A percentile compares a stretch with the other conserved stretches of the same genome.
Conservation (phyloP, 495 filamentous ascomycete genomes). For the Penicillium macrosclerotiorum region DNA sequence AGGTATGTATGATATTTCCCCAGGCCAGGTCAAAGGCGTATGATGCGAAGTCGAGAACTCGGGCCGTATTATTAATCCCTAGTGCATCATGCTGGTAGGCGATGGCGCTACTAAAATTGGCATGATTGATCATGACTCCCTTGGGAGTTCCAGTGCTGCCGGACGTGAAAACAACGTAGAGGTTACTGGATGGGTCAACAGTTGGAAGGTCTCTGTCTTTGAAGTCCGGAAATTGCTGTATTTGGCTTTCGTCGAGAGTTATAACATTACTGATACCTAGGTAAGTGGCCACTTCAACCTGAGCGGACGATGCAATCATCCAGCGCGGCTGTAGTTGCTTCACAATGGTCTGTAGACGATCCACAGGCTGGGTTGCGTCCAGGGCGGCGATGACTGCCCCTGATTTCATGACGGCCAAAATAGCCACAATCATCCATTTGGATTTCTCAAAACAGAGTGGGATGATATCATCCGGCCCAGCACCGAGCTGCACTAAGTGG, state of each 20-base stretch:
- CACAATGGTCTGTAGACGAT: constrained; percentile 8
- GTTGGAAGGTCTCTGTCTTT: not conserved
- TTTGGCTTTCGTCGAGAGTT: not conserved
- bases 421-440: constrained; percentile 2
- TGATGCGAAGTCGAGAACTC: constrained; percentile 18
- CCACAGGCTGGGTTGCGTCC: not conserved
- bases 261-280: no score
- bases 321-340: constrained; percentile 40
- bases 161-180: constrained; percentile 63
- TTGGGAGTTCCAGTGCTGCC: constrained; percentile 80
- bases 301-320: constrained; percentile 20
- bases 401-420: constrained; percentile 4
- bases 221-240: constrained; percentile 29
- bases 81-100: constrained; percentile 3
- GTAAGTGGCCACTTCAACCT: not conserved
- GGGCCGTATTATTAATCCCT: constrained; percentile 27
- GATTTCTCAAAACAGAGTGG: constrained; percentile 7
- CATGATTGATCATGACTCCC: constrained; percentile 72
- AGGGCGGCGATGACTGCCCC: not conserved
- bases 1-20: constrained; percentile 16
- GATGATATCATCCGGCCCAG: not conserved
- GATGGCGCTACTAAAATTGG: constrained; percentile 48
- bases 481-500: no score
- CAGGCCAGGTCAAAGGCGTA: constrained; percentile 24
- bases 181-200: not conserved